These are phyloP conservation scores for Polyplosphaeria fusca DNA, from an alignment of 495 filamentous ascomycete genomes.

Conservation along the genomic window DNA sequence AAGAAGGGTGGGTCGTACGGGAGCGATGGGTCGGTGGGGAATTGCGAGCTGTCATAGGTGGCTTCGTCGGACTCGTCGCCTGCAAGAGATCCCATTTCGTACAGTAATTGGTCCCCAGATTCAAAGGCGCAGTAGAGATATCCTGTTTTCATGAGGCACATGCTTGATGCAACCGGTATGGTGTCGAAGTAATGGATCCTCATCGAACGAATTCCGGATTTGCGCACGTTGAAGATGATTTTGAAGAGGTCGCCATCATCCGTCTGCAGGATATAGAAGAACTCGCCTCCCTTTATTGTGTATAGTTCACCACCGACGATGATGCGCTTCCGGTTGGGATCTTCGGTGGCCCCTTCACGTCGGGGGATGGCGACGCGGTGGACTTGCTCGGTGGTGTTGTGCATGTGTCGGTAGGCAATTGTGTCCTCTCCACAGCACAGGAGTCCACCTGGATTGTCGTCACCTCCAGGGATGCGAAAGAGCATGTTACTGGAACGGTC, in stretches of 20 bases:
- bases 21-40: conserved; percentile 66
- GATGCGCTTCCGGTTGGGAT: conserved; percentile 81
- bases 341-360: conserved; percentile 79
- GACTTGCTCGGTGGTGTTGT: conserved; percentile 63
- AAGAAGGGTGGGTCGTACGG: conserved; percentile 77
- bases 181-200: conserved; percentile 99
- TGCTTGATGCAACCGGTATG: conserved; percentile 76
- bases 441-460: conserved; percentile 90
- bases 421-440: conserved; percentile 92
- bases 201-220: conserved; percentile 65
- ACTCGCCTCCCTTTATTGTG: conserved; percentile 83
- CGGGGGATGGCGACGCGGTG: conserved; percentile 85
- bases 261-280: conserved; percentile 94
- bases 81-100: conserved; percentile 95
- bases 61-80: conserved; percentile 90
- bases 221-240: conserved; percentile 85
- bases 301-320: conserved; percentile 94
- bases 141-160: conserved; percentile 92
- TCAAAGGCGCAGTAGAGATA: conserved; percentile 93
- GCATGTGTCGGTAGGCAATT: conserved; percentile 91
- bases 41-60: conserved; percentile 64
- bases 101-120: conserved; percentile 89
- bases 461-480: conserved; percentile 93
- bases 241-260: conserved; percentile 98
- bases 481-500: conserved; percentile 85